Evolutionary conservation across 2,329 filamentous ascomycete species (phyloP), one percentile per base, ranked within the genome.

Genomic region (Phoma sp.): DNA sequence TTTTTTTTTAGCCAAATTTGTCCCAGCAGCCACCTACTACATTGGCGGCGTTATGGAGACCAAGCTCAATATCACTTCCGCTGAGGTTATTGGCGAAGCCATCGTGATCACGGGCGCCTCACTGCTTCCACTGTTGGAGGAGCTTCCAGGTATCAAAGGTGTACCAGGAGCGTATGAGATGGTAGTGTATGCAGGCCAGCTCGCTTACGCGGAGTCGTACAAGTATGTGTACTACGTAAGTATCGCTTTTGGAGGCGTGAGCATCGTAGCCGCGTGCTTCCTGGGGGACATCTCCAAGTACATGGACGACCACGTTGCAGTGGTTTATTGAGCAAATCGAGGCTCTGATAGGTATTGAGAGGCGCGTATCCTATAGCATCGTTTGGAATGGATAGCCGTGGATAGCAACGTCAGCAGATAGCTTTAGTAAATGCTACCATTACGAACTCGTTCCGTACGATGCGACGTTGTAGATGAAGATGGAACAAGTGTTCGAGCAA

Each of bases 221-320:
- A 83, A 83, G 47, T 87, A 79, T 63, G 84, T 87, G 6, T 88
- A 87, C 67, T 84, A 85, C 64, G 79, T 78, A 24, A 86, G 84
- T 68, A 85, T 88, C 62, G 85, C 81, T 0, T 88, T 88, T 70
- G 86, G 86, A 0, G 77, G 59, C 0, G 72, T 87, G 0, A 80
- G 81, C 4, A 83, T 87, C 41, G 31, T 87, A 21, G 81, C 84
- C 0, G 80, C 83, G 45, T 76, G 80, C 49, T 85, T 87, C 61
- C 69, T 88, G 72, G 84, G 83, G 2, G 82, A 87, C 65, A 85
- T 88, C 36, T 77, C 57, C 5, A 65, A 67, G 50, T 67, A 65
- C 38, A 68, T 68, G 65, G 64, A 67, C 35, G 65, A 68, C 17
- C 59, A 67, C 31, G 45, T 68, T 32, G 63, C 65, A 9, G 65